Evolutionary conservation across 306 rosid species (phyloP), one percentile per base, ranked within the genome.

Genomic region (Inga leiocalycina): DNA sequence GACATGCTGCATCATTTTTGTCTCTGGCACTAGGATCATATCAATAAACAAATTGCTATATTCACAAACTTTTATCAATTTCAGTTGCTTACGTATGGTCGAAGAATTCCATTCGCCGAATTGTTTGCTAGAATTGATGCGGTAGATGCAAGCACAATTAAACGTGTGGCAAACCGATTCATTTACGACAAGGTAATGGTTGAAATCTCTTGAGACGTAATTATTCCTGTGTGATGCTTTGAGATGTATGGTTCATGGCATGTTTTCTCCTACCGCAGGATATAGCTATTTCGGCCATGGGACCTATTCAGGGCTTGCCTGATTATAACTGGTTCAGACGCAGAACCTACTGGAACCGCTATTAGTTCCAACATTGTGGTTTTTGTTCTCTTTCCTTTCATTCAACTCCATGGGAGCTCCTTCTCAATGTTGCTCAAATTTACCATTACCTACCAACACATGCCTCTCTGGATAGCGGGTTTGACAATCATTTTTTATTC

Each of bases 291-390:
- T 97, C 97, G 10, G 98, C 98, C 17, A 74, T 93, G 92, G 98
- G 98, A 57, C 98, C 98, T 4, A 79, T 95, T 86, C 93, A 89
- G 80, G 79, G 80, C 27, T 86, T 95, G 86, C 98, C 97, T 1
- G 98, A 95, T 88, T 95, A 93, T 91, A 95, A 95, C 91, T 88
- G 95, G 97, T 93, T 95, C 93, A 95, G 98, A 86, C 98, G 98
- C 91, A 88, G 98, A 87, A 95, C 98, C 75, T 95, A 92, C 94
- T 93, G 98, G 98, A 93, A 93, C 95, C 92, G 97, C 77, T 93
- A 95, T 77, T 95, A 93, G 94, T 84, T 85, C 15, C 34, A 59
- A 22, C 61, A 61, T 24, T 15, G 44, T 75, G 81, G 54, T 20
- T 56, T n/a, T 56, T 12, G 4, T 86, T 20, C 75, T 84, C 79